A percentile compares a stretch with the other conserved stretches of the same genome.
Conservation (phyloP, 78 protist species). For the Polysphondylium violaceum region DNA sequence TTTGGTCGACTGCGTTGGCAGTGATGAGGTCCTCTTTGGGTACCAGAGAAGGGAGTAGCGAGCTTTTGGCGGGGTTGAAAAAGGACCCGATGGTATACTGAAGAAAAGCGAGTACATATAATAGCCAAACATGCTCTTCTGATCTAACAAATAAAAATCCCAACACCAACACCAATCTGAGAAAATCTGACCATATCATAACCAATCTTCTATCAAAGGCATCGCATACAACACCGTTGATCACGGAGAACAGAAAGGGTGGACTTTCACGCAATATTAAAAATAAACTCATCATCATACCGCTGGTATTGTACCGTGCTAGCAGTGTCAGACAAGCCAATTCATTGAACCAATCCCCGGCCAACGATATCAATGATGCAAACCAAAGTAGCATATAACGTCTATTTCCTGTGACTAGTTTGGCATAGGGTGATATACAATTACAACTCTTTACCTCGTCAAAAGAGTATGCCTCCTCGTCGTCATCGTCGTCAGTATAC, state of each 20-base stretch:
- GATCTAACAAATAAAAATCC: conserved; percentile 33
- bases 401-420: conserved; percentile 4
- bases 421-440: conserved; percentile 21
- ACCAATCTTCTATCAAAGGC: conserved; percentile 54
- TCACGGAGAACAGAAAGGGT: conserved; percentile 26
- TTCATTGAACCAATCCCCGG: conserved; percentile 82
- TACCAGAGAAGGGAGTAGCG: conserved; percentile 26
- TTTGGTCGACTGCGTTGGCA: conserved; percentile 61
- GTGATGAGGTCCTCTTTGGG: conserved; percentile 24
- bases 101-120: conserved; percentile 54
- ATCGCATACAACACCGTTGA: conserved; percentile 63
- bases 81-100: conserved; percentile 52
- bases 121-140: conserved; percentile 8
- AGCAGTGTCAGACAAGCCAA: conserved; percentile 60
- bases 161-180: conserved; percentile 27
- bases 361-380: conserved; percentile 33
- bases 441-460: conserved; percentile 3
- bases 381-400: conserved; percentile 14
- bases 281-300: conserved; percentile 9
- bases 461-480: background rate
- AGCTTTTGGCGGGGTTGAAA: conserved; percentile 36
- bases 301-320: background rate
- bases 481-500: background rate
- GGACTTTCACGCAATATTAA: conserved; percentile 55
- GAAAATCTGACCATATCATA: conserved; percentile 32